These are phyloP conservation scores for Pterocarpus santalinus DNA, from an alignment of 306 rosid genomes.

Conservation along the genomic window DNA sequence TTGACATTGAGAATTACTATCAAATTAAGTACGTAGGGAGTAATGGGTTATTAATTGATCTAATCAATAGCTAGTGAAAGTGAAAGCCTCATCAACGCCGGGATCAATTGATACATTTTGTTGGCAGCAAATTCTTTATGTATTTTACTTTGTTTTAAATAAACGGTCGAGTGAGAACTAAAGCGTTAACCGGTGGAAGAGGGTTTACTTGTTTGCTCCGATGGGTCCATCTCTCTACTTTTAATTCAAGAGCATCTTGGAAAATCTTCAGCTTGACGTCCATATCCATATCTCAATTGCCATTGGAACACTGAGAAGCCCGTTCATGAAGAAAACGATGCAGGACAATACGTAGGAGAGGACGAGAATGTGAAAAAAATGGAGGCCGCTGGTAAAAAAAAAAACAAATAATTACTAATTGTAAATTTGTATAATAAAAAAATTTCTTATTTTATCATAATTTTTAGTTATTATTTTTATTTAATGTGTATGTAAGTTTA, in stretches of 20 bases:
- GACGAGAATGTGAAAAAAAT: not conserved
- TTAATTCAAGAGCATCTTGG: slow-evolving; percentile 41
- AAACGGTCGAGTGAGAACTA: slow-evolving; percentile 24
- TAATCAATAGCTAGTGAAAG: slow-evolving; percentile 12
- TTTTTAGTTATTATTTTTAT: not conserved
- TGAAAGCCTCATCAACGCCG: slow-evolving; percentile 7
- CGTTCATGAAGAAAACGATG: not conserved
- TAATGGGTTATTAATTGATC: slow-evolving; percentile 30
- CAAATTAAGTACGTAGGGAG: slow-evolving; percentile 24
- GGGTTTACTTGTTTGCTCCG: slow-evolving; percentile 47
- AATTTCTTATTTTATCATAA: not conserved
- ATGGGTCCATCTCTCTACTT: slow-evolving; percentile 50
- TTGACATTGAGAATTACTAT: not conserved
- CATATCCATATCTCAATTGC: not conserved
- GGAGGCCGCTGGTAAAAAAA: not conserved
- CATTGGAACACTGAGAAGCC: slow-evolving; percentile 3
- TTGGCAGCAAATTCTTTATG: slow-evolving; percentile 22
- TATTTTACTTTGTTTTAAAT: slow-evolving; percentile 31
- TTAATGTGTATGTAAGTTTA: too few relatives aligned
- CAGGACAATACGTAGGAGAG: not conserved
- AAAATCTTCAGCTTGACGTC: slow-evolving; percentile 21
- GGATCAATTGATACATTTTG: slow-evolving; percentile 4
- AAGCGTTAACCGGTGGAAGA: slow-evolving; percentile 27
- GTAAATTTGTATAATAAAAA: not conserved
- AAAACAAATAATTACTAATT: not conserved